Evolutionary conservation across 2,329 filamentous ascomycete species (phyloP), one percentile per base, ranked within the genome.

Genomic region (Aureobasidium sp.): DNA sequence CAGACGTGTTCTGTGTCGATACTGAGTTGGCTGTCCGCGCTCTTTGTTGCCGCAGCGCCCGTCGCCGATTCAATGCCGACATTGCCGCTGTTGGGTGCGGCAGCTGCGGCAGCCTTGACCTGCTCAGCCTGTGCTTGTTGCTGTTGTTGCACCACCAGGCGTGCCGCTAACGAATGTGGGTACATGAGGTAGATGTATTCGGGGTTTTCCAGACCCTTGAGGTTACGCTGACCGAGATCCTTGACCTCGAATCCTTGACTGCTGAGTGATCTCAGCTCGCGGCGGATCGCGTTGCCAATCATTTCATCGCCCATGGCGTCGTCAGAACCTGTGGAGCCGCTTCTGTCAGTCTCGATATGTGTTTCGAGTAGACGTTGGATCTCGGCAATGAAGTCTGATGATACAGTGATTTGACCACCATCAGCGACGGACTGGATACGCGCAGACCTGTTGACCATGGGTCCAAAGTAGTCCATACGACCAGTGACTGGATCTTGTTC

Each of bases 401-500:
- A 97, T 1, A 97, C 94, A 0, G 93, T 94, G 67, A 97, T 97
- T 73, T 99, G 93, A 0, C 94, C 94, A 64, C 94, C 94, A 72
- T 99, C 94, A 39, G 94, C 94, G 47, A 96, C 92, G 25, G 90
- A 88, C 7, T 91, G 94, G 67, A 99, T 96, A 77, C 94, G 89
- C 17, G 94, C 89, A 0, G 94, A 91, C 71, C 95, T 92, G 77
- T 99, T 99, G 70, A 99, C 94, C 91, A 99, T 99, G 15, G 94
- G 94, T 0, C 94, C 94, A 72, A 97, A 99, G 77, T 99, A 99
- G 70, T 99, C 94, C 94, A 99, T 99, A 65, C 94, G 91, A 63
- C 92, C 88, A 1, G 94, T 99, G 55, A 99, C 92, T 0, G 94
- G 94, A 74, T 99, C 94, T 53, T 88, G 89, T 75, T 99, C 94